Conservation (phyloP, 805 yeast genomes). For the Metschnikowia continentalis region DNA sequence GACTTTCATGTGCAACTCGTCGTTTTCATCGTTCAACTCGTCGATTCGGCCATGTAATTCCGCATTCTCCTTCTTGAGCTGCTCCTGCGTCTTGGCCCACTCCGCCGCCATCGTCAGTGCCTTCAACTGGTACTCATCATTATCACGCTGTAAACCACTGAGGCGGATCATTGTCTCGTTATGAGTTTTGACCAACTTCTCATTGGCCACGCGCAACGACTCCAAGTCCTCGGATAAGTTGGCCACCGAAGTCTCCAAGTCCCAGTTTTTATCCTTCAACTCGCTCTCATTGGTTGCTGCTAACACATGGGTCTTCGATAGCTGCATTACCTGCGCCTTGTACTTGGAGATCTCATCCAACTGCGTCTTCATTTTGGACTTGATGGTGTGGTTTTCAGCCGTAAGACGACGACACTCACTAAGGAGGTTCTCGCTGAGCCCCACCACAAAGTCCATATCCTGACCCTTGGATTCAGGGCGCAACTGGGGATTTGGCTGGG, state of each 20-base stretch:
- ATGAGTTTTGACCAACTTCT: constrained; percentile 29
- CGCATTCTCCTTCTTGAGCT: constrained; percentile 39
- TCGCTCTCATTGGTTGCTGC: constrained; percentile 43
- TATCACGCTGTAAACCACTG: constrained; percentile 36
- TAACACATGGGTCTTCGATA: constrained; percentile 29
- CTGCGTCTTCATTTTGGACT: constrained; percentile 38
- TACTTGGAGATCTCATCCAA: constrained; percentile 40
- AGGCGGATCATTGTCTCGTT: constrained; percentile 32
- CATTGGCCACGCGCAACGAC: constrained; percentile 37
- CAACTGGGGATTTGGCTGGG: constrained; percentile 28
- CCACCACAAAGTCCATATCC: constrained; percentile 69
- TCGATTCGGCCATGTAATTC: constrained; percentile 50
- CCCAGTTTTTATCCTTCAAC: constrained; percentile 61
- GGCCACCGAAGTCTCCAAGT: constrained; percentile 52
- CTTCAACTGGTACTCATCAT: constrained; percentile 45
- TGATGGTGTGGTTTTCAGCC: constrained; percentile 53
- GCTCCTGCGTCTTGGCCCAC: constrained; percentile 30
- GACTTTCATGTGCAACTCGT: constrained; percentile 44
- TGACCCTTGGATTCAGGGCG: constrained; percentile 48
- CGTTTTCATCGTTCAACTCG: constrained; percentile 68
- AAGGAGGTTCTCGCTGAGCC: constrained; percentile 66
- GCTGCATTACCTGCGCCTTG: constrained; percentile 32
- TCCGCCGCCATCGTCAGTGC: constrained; percentile 39
- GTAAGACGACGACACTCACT: constrained; percentile 67
- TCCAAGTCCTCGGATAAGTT: constrained; percentile 41